Evolutionary conservation across 306 rosid species (phyloP), one percentile per base, ranked within the genome.

Genomic region (Vachellia pachyceras): DNA sequence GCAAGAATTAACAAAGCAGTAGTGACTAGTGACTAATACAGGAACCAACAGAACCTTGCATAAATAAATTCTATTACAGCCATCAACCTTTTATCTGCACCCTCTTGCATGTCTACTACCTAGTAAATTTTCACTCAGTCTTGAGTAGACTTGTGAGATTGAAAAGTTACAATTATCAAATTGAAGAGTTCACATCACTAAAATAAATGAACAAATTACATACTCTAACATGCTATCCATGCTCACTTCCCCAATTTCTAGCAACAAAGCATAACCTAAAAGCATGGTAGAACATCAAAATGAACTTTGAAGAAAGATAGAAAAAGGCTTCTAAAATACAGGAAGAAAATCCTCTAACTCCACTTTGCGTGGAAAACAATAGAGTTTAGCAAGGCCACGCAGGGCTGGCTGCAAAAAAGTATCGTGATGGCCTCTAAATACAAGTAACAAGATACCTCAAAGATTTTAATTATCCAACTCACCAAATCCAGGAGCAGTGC

Each of bases 401-500:
- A 63, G 33, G 22, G 61, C 40, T n/a, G 13, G 55, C 47, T 60
- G 6, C 18, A 60, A 17, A 42, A 25, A 29, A 50, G 13, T 46
- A 65, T 42, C 29, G 36, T 25, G 60, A 83, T 20, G 37, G 36
- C 13, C 63, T 37, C n/a, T 54, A 74, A n/a, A 13, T 35, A 54
- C 6, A 22, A 57, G 22, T 45, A 70, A 42, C 52, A 5, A 12
- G 0, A 46, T 39, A 68, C 23, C 79, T 42, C 52, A 5, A 55
- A 15, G 41, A 76, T 18, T 23, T 72, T 50, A 82, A 71, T 55
- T 3, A 72, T 11, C 36, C 46, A 61, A 40, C 89, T 86, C 71
- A 94, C 98, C 89, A 76, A 87, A 89, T 76, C 87, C 36, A 61
- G 88, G 86, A 22, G 82, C 36, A 50, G 81, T 73, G 46, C 41